phyloP scores from a whole-genome alignment of 305 asterid genomes.

The Andrographis paniculata region DNA sequence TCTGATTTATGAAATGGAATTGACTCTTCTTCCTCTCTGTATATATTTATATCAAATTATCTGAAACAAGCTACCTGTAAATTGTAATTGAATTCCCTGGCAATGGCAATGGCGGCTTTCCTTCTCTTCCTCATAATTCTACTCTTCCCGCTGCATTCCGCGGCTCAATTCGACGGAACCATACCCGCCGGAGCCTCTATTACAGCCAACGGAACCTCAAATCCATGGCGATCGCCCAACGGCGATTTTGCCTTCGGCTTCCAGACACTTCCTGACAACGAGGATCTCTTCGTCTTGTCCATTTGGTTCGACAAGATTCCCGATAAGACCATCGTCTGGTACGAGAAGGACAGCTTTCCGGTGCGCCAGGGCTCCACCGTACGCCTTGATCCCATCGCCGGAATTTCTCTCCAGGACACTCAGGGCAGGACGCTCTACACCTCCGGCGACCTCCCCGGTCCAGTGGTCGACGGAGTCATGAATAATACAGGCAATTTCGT shows the following conservation, averaged over 20 bases:
- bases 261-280: conserved; percentile 11
- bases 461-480: conserved; percentile 13
- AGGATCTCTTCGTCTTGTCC: conserved; percentile 14
- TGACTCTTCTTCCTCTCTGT: too few species aligned
- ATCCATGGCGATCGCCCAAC: conserved; percentile 22
- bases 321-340: conserved; percentile 24
- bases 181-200: conserved; percentile 17
- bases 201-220: conserved; percentile 15
- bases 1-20: too few species aligned
- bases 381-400: conserved; percentile 10
- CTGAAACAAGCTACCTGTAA: too few species aligned
- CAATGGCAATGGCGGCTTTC: not conserved
- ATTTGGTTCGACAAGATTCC: conserved; percentile 33
- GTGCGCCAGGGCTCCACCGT: conserved; percentile 25
- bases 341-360: conserved; percentile 13
- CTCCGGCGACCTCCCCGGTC: conserved; percentile 2
- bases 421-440: not conserved
- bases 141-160: not conserved
- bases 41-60: too few species aligned
- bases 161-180: conserved; percentile 14
- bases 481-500: conserved; percentile 32
- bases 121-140: not conserved
- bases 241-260: conserved; percentile 40
- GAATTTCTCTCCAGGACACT: conserved; percentile 21
- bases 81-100: too few species aligned